Conservation (phyloP, 108 stramenopile species). For the Fragilariopsis cylindrus region DNA sequence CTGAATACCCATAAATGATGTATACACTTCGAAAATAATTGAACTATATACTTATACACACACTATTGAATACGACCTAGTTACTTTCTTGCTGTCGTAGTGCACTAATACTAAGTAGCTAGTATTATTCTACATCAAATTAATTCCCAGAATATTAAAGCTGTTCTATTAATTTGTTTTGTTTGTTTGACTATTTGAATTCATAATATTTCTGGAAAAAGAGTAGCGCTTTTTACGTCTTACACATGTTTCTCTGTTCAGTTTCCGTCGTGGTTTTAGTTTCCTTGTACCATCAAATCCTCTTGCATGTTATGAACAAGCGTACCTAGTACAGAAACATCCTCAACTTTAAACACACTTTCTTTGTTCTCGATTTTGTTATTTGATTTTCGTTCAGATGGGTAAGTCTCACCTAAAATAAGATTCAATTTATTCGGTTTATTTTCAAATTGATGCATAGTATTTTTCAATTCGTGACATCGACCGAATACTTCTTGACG, state of each 20-base stretch:
- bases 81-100: too few relatives aligned
- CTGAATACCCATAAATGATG: neutral
- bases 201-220: too few relatives aligned
- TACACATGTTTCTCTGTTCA: too few relatives aligned
- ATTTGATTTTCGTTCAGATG: slow-evolving; percentile 53
- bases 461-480: slow-evolving; percentile 72
- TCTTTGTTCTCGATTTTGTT: slow-evolving; percentile 48
- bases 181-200: too few relatives aligned
- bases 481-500: slow-evolving; percentile 64
- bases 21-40: neutral
- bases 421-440: slow-evolving; percentile 63
- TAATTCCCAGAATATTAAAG: too few relatives aligned
- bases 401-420: slow-evolving; percentile 63
- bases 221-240: too few relatives aligned
- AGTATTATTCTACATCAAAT: too few relatives aligned
- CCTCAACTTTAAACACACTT: slow-evolving; percentile 63
- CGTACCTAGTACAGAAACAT: slow-evolving; percentile 71
- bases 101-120: too few relatives aligned
- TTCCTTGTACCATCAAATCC: slow-evolving; percentile 28
- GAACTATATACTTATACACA: neutral
- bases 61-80: too few relatives aligned
- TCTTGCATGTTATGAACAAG: slow-evolving; percentile 84
- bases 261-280: too few relatives aligned
- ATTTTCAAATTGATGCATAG: slow-evolving; percentile 64
- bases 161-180: too few relatives aligned